These are phyloP conservation scores for Trametes cinnabarina DNA, from an alignment of 768 basidiomycete genomes.

Conservation along the genomic window DNA sequence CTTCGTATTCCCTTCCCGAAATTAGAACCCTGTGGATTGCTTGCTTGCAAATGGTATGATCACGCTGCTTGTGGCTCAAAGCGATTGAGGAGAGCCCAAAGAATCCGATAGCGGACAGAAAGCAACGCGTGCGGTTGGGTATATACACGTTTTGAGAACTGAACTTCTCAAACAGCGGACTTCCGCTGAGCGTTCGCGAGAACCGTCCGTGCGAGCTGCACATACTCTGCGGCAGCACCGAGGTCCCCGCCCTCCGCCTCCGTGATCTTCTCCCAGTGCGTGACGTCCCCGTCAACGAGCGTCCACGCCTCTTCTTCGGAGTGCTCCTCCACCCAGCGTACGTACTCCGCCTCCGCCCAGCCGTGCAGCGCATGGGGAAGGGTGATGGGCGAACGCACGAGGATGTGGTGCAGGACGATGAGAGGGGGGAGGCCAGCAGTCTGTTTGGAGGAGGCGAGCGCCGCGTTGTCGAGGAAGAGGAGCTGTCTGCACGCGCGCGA, in stretches of 20 bases:
- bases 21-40: no score
- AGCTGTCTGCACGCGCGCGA: constrained; percentile 57
- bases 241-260: constrained; percentile 53
- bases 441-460: constrained; percentile 60
- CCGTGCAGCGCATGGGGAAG: constrained; percentile 88
- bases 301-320: constrained; percentile 74
- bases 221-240: constrained; percentile 54
- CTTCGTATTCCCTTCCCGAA: neutral
- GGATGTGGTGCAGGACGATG: constrained; percentile 87
- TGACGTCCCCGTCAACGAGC: constrained; percentile 74
- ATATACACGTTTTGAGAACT: neutral
- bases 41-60: no score
- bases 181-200: constrained; percentile 41
- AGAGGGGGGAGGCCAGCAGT: constrained; percentile 82
- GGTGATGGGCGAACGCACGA: constrained; percentile 83
- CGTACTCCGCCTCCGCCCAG: constrained; percentile 96
- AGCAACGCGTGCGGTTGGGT: neutral
- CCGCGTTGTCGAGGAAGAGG: constrained; percentile 80
- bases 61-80: no score
- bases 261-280: constrained; percentile 73
- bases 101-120: neutral
- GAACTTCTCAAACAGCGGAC: neutral
- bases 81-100: neutral
- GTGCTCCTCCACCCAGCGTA: constrained; percentile 94
- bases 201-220: constrained; percentile 66